Evolutionary conservation across 73 alveolate species (phyloP).

Genomic region (Paramecium bursaria): DNA sequence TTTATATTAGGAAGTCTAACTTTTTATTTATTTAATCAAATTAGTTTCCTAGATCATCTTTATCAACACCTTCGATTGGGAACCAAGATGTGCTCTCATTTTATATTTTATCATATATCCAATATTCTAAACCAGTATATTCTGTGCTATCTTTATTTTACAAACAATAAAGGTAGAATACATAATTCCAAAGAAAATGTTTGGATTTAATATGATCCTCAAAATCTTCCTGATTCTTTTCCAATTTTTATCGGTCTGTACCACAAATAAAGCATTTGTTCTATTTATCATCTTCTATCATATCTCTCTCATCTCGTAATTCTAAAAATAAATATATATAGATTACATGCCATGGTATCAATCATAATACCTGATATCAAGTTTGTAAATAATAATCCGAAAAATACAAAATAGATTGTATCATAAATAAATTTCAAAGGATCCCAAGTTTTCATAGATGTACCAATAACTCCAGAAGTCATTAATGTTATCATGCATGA

Average conservation of each 20-base stretch:
- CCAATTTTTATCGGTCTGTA: slow-evolving; percentile 65
- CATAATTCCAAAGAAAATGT: slow-evolving; percentile 68
- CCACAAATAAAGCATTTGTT: slow-evolving; percentile 68
- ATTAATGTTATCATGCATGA: slow-evolving; percentile 66
- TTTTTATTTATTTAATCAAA: too few relatives aligned
- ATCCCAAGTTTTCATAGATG: slow-evolving; percentile 67
- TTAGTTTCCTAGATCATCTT: slow-evolving; percentile 13
- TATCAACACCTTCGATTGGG: slow-evolving; percentile 37
- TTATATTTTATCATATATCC: slow-evolving; percentile 45
- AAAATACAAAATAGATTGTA: slow-evolving; percentile 46
- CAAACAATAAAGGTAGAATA: slow-evolving; percentile 53
- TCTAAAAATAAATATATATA: background rate
- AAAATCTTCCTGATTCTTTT: slow-evolving; percentile 57
- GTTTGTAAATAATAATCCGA: slow-evolving; percentile 47
- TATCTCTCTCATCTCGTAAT: slow-evolving; percentile 66
- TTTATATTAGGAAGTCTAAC: too few relatives aligned
- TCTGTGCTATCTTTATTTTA: slow-evolving; percentile 42
- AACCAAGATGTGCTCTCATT: slow-evolving; percentile 58
- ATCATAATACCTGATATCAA: slow-evolving; percentile 67
- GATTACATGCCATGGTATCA: slow-evolving; percentile 54
- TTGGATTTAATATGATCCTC: slow-evolving; percentile 52
- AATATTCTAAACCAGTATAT: slow-evolving; percentile 63
- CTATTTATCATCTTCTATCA: slow-evolving; percentile 57
- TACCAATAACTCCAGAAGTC: slow-evolving; percentile 69
- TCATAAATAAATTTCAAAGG: slow-evolving; percentile 63